phyloP scores from a whole-genome alignment of 805 yeast species.

The Teunomyces kruisii region DNA sequence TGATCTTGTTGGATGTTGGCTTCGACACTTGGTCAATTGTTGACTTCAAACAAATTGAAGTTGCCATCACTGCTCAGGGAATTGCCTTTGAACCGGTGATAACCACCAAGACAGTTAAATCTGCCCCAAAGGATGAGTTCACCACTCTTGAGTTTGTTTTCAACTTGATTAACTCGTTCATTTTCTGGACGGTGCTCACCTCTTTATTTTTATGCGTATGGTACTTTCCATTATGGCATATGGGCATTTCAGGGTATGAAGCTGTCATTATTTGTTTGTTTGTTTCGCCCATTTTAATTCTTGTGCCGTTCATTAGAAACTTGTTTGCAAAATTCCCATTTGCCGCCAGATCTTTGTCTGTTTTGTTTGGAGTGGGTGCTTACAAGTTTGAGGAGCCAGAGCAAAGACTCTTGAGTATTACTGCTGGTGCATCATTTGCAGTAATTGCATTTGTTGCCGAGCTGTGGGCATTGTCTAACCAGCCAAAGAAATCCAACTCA shows the following conservation, averaged over 20 bases:
- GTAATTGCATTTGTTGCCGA: slow-evolving; percentile 59
- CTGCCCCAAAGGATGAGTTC: slow-evolving; percentile 25
- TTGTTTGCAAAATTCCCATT: slow-evolving; percentile 48
- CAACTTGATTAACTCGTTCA: slow-evolving; percentile 61
- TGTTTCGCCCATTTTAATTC: slow-evolving; percentile 57
- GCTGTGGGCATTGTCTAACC: slow-evolving; percentile 33
- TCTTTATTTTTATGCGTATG: slow-evolving; percentile 84
- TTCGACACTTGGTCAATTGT: slow-evolving; percentile 78
- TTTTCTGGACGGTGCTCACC: slow-evolving; percentile 84
- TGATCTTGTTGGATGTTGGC: slow-evolving; percentile 77
- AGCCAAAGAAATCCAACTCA: slow-evolving; percentile 36
- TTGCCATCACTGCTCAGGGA: slow-evolving; percentile 38
- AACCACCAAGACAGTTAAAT: slow-evolving; percentile 1
- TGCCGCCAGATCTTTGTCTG: slow-evolving; percentile 53
- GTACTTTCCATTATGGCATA: slow-evolving; percentile 97
- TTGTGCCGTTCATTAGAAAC: slow-evolving; percentile 37
- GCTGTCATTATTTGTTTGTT: slow-evolving; percentile 56
- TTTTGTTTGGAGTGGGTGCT: slow-evolving; percentile 72
- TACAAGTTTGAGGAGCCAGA: slow-evolving; percentile 70
- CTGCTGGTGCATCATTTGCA: slow-evolving; percentile 66
- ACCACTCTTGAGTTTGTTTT: slow-evolving; percentile 37
- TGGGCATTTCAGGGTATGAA: slow-evolving; percentile 97
- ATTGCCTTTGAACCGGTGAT: slow-evolving; percentile 13
- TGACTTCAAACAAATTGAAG: slow-evolving; percentile 66
- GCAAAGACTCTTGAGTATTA: slow-evolving; percentile 60